A percentile compares a stretch with the other conserved stretches of the same genome.
Evolutionary conservation across 306 rosid species (phyloP).

Genomic region (Gynostemma pentaphyllum): DNA sequence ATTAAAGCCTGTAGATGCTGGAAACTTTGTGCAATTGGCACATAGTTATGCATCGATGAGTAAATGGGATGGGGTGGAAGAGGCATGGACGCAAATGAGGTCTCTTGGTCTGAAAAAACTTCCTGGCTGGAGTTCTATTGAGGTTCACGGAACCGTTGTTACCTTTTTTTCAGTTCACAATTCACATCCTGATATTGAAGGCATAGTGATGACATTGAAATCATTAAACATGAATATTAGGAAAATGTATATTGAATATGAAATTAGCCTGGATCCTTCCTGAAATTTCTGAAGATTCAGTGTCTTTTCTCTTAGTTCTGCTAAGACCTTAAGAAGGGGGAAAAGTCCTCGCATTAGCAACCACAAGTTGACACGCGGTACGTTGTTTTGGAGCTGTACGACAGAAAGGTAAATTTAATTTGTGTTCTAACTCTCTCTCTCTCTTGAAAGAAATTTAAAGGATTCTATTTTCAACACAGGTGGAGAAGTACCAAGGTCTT

Average conservation of each 20-base stretch:
- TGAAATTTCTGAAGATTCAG: not conserved
- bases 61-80: conserved; percentile 15
- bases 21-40: conserved; percentile 12
- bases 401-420: conserved; percentile 33
- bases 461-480: conserved; percentile 39
- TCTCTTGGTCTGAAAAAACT: conserved; percentile 16
- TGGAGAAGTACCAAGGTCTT: conserved; percentile 56
- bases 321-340: not conserved
- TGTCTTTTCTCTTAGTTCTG: not conserved
- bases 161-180: conserved; percentile 13
- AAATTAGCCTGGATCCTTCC: not conserved
- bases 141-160: conserved; percentile 8
- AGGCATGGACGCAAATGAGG: conserved; percentile 16
- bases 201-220: conserved; percentile 2
- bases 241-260: not conserved
- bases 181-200: conserved; percentile 12
- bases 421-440: conserved; percentile 6
- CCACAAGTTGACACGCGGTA: not conserved
- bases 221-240: not conserved
- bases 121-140: conserved; percentile 17
- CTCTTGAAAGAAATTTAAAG: conserved; percentile 16
- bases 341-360: not conserved
- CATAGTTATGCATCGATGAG: conserved; percentile 9
- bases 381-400: not conserved
- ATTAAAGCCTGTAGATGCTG: conserved; percentile 13